Evolutionary conservation across 176 grass and related monocot genomes (phyloP), one percentile per base, ranked within the genome.

Genomic region (Elaeis guineensis): DNA sequence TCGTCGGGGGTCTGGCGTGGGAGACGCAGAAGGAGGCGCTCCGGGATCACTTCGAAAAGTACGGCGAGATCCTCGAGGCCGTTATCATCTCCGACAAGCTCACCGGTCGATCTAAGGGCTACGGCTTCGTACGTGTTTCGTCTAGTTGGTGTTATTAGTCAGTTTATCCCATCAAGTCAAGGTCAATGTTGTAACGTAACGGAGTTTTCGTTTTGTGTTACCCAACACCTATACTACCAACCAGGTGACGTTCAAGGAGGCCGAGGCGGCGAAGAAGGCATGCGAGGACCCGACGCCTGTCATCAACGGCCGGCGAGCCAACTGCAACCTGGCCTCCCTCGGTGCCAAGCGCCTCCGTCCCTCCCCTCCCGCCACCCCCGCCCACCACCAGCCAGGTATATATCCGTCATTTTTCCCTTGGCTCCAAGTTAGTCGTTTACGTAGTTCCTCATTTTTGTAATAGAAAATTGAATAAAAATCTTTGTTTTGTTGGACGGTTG

Each of bases 61-160:
- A 67, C 50, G 70, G 77, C 9, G 63, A 44, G 49, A 56, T 67
- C 77, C 84, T 92, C 52, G 93, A 98, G 78, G 93, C 87, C 51
- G 93, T 98, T 77, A 86, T 98, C 79, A 98, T 98, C 76, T 83
- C 84, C 70, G 93, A 98, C 81, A 98, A 98, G 84, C 72, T 92
- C 84, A 92, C 88, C 76, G 82, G 93, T 52, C 93, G 93, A 29
- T 92, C 93, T 82, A 98, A 92, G 87, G 93, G 93, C 70, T 98
- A 98, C 78, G 93, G 93, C 48, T 98, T 98, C 32, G 93, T 98
- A 54, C 57, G 78, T 55, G 35, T 44, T 44, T 44, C 8, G 2
- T 44, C 35, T 44, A 44, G 35, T 44, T 44, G 35, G 11, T 44
- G 2, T 14, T 44, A 44, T 44, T 14, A 14, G 9, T 44, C 35